Percentiles rank a stretch among this genome's conserved stretches.
Conservation (phyloP, 1,139 yeast species). For the Blastobotrys indianensis region DNA sequence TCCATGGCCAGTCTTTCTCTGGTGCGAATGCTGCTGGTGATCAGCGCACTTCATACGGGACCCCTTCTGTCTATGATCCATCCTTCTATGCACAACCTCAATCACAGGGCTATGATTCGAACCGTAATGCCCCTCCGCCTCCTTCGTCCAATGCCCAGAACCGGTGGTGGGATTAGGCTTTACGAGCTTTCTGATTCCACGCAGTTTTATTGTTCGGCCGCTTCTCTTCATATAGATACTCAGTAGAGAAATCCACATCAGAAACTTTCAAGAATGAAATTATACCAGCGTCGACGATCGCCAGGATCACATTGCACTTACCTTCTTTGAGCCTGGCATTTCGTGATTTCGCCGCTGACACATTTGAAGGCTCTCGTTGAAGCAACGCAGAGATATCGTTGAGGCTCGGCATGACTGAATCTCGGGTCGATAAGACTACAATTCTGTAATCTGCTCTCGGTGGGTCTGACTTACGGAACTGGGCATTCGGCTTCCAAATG, state of each 20-base stretch:
- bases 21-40: constrained; percentile 1
- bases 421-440: constrained; percentile 50
- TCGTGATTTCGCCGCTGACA: constrained; percentile 26
- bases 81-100: constrained; percentile 20
- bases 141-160: neutral
- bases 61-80: constrained; percentile 30
- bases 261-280: constrained; percentile 58
- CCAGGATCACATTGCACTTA: constrained; percentile 49
- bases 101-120: neutral
- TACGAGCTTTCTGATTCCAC: no score
- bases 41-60: constrained; percentile 22
- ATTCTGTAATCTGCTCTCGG: constrained; percentile 74
- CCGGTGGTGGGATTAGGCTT: no score
- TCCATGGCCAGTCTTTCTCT: constrained; percentile 18
- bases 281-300: constrained; percentile 66
- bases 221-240: no score
- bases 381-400: constrained; percentile 32
- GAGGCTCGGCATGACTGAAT: constrained; percentile 49
- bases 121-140: neutral
- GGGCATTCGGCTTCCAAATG: constrained; percentile 79
- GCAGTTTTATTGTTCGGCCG: no score
- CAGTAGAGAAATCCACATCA: constrained; percentile 48
- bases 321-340: constrained; percentile 43
- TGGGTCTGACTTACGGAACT: constrained; percentile 62
- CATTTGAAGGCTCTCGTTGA: constrained; percentile 27